A percentile compares a stretch with the other conserved stretches of the same genome.
Conservation (phyloP, 2,329 filamentous ascomycete genomes). For the Didymella pomorum region DNA sequence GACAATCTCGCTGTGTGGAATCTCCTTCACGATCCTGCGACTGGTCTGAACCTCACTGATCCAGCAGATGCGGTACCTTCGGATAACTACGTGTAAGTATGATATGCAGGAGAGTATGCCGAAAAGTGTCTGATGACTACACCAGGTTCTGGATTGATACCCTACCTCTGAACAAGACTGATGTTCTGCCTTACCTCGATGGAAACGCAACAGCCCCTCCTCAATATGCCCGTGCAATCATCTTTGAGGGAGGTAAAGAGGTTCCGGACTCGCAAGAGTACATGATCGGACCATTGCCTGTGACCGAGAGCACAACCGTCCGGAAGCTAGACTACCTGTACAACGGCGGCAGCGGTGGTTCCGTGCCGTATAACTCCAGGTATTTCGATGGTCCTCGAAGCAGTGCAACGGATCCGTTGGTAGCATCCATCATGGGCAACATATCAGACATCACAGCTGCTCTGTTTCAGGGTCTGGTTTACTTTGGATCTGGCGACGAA, state of each 20-base stretch:
- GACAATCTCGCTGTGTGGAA: conserved; percentile 57
- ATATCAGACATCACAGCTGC: conserved; percentile 48
- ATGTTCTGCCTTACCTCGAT: conserved; percentile 57
- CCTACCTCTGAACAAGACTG: conserved; percentile 59
- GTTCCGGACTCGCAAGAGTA: conserved; percentile 59
- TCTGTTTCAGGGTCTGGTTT: conserved; percentile 45
- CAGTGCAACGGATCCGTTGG: conserved; percentile 47
- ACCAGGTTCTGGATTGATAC: conserved; percentile 57
- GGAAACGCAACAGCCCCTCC: conserved; percentile 46
- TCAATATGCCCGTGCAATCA: conserved; percentile 58
- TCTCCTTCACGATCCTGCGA: conserved; percentile 52
- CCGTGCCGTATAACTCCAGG: conserved; percentile 38
- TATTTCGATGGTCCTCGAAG: conserved; percentile 34
- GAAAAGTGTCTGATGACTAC: background rate
- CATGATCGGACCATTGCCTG: conserved; percentile 57
- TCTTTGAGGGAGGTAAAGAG: conserved; percentile 55
- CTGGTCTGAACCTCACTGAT: conserved; percentile 57
- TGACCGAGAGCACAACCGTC: conserved; percentile 43
- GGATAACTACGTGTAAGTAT: conserved; percentile 54
- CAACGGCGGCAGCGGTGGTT: conserved; percentile 49
- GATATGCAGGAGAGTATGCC: background rate
- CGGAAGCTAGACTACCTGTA: conserved; percentile 41
- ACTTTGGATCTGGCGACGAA: conserved; percentile 28
- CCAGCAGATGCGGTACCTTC: conserved; percentile 49
- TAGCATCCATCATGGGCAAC: conserved; percentile 54